Base-by-base conservation (phyloP, 2,329 filamentous ascomycete genomes). In the Botrytis cinerea region DNA sequence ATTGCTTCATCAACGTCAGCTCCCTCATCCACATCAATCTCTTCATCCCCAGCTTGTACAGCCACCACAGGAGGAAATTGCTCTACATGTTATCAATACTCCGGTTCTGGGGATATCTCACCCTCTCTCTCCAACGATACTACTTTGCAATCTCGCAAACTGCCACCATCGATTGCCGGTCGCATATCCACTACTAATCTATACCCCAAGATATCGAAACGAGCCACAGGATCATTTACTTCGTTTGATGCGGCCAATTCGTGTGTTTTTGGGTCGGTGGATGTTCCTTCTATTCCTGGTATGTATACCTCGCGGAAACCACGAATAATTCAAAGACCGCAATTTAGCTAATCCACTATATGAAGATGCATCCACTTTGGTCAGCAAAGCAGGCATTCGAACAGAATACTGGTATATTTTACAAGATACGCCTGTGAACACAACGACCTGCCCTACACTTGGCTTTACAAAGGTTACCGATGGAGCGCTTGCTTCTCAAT, bases 331-430 rank as follows among this genome's bases (percentile, higher is more conserved):
- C 25, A 10, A 28, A 51, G 6, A 40, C 25, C 5, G 46, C 32
- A 9, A 10, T 40, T 40, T 38, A 38, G 25, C 64, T 67, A 40
- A 67, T 8, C n/a, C 4, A 28, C 18, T 7, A 54, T 32, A 18
- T 60, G 18, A 46, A 70, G 68, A 54, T 28, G n/a, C 68, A 62
- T 54, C 48, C 18, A 70, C 43, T 45, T 25, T 70, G 5, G 40
- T 28, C 22, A 66, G 59, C 20, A 38, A 64, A 71, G 57, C 59
- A 28, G 70, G 59, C 7, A 6, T 59, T 43, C 57, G 43, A 28
- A 40, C 70, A 32, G 40, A 66, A 32, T 63, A 63, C 35, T 71
- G 70, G 70, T 71, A 63, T n/a, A 18, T 54, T 32, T 28, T 66
- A 38, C 22, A 62, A 66, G 70, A 71, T 48, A 66, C 25, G 5